Evolutionary conservation across 1,139 yeast genomes (phyloP), one percentile per base, ranked within the genome.

Genomic region (Scheffersomyces quercinus): DNA sequence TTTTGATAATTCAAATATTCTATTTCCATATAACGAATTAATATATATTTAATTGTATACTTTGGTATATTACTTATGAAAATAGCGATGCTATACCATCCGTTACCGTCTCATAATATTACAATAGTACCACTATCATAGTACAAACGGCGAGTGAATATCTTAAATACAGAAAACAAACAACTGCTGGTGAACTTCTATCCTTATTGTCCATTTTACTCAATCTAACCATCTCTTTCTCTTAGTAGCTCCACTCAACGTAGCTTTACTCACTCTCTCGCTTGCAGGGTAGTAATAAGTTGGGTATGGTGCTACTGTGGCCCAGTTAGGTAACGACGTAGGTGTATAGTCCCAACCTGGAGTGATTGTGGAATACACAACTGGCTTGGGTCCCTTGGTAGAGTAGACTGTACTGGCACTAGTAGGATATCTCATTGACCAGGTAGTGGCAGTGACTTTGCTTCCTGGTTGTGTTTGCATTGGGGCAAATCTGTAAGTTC

Each of bases 391-490:
- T 6, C 57, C 55, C 24, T 65, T 44, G 0, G 84, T 67, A 3
- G 80, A 48, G 60, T 73, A 82, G 44, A 60, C 64, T 0, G 88
- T 75, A 26, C 84, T 89, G 0, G 85, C 71, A 49, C 89, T 81
- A 1, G 91, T 78, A 14, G 91, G 82, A 60, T 67, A 84, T 51
- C 74, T 68, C 58, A 80, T 73, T 2, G 81, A 60, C 87, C 88
- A 85, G 3, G 83, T 67, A 3, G 83, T 73, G 20, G 79, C 82
- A 1, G 96, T 85, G 11, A 88, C 81, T 7, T 66, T 73, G 2
- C 86, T 60, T 4, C 83, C 87, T 6, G 97, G 97, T 67, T 89
- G 96, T 46, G 73, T 64, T 67, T 89, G 97, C 96, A 90, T 89
- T 40, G 97, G 96, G 1, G 97, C 97, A 64, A 69, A 88, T 60